Evolutionary conservation across 331 rosid genomes (phyloP).

Genomic region (Arachis monticola): DNA sequence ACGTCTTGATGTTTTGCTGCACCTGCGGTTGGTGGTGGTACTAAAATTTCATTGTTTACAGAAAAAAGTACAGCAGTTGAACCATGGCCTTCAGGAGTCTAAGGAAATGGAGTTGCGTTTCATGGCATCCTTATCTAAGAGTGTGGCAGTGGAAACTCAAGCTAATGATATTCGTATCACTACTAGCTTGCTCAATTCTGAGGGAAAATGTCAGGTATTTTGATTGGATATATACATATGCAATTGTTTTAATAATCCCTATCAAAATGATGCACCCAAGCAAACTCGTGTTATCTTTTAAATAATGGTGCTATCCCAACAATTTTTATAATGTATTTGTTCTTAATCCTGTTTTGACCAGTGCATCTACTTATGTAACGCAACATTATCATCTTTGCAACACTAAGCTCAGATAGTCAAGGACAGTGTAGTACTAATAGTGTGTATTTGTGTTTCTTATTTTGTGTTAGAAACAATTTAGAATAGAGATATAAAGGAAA

Average conservation of each 20-base stretch:
- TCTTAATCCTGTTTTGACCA: too few species aligned
- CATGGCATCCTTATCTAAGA: conserved; percentile 41
- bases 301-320: too few species aligned
- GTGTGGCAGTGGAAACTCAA: conserved; percentile 41
- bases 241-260: conserved; percentile 17
- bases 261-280: too few species aligned
- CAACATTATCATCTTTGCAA: neutral
- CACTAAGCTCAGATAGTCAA: neutral
- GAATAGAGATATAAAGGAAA: too few species aligned
- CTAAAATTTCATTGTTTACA: conserved; percentile 47
- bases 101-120: conserved; percentile 57
- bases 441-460: neutral
- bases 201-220: conserved; percentile 62
- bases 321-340: too few species aligned
- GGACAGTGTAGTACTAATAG: neutral
- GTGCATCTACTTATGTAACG: neutral
- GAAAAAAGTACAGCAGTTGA: conserved; percentile 59
- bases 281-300: too few species aligned
- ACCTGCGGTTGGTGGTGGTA: conserved; percentile 44
- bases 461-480: neutral
- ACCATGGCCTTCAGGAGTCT: conserved; percentile 68
- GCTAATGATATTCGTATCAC: conserved; percentile 44
- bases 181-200: conserved; percentile 41
- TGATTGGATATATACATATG: neutral
- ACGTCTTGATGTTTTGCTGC: conserved; percentile 24